Evolutionary conservation across 805 yeast genomes (phyloP).

Genomic region (Pichia cephalocereana): DNA sequence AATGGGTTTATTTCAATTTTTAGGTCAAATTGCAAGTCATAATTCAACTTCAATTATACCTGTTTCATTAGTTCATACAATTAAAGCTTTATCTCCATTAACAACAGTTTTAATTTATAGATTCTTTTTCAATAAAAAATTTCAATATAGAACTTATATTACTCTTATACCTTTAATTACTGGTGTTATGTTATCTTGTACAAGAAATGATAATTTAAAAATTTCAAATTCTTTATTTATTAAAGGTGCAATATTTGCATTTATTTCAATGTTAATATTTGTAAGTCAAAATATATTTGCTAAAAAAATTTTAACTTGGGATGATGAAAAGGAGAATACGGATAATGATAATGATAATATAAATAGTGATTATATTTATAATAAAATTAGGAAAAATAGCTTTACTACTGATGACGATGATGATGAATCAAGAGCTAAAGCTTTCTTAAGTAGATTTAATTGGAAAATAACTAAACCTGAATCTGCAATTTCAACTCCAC

Average conservation of each 20-base stretch:
- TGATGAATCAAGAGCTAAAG: constrained; percentile 18
- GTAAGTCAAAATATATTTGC: constrained; percentile 76
- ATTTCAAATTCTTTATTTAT: constrained; percentile 20
- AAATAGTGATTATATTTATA: neutral
- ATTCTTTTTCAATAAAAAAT: constrained; percentile 46
- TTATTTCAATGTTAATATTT: constrained; percentile 53
- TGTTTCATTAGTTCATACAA: constrained; percentile 90
- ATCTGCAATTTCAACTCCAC: constrained; percentile 27
- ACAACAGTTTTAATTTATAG: constrained; percentile 78
- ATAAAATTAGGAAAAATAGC: constrained; percentile 6
- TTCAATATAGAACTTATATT: constrained; percentile 58
- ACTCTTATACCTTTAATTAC: constrained; percentile 70
- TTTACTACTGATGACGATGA: constrained; percentile 6
- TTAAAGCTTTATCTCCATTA: constrained; percentile 85
- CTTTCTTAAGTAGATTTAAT: constrained; percentile 21
- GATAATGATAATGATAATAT: neutral
- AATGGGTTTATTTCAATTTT: constrained; percentile 89
- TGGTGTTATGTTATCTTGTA: constrained; percentile 81
- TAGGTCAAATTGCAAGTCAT: constrained; percentile 86
- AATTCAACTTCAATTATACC: constrained; percentile 89
- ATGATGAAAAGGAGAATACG: constrained; percentile 14
- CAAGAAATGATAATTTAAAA: constrained; percentile 28
- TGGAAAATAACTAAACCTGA: constrained; percentile 23
- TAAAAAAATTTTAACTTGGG: constrained; percentile 55
- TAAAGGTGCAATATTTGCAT: constrained; percentile 42